Conservation (phyloP, 371 early-diverging fungal species). For the Caulochytrium protostelioides region DNA sequence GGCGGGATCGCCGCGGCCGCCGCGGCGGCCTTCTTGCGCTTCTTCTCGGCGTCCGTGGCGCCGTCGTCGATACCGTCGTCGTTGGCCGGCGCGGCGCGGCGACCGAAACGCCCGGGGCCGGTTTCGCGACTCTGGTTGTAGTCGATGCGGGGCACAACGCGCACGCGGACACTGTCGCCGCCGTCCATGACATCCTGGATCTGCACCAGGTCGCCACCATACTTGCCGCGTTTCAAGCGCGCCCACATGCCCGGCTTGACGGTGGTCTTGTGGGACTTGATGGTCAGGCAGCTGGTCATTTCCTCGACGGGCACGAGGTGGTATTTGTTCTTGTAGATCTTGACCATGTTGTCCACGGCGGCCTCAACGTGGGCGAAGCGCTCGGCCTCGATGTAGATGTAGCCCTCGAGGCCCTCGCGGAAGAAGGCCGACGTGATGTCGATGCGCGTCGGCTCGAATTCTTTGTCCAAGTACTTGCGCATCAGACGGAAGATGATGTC, state of each 20-base stretch:
- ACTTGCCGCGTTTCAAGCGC: constrained; percentile 83
- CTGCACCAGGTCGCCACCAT: constrained; percentile 86
- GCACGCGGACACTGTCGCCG: constrained; percentile 55
- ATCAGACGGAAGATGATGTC: constrained; percentile 63
- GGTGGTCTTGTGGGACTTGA: constrained; percentile 35
- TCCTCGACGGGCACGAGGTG: constrained; percentile 84
- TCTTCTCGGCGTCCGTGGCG: constrained; percentile 15
- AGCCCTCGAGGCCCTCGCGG: constrained; percentile 78
- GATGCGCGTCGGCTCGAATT: constrained; percentile 27
- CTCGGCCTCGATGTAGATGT: constrained; percentile 86
- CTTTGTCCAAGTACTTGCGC: constrained; percentile 49
- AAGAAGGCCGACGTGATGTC: constrained; percentile 61
- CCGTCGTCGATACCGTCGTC: constrained; percentile 8
- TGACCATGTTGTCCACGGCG: constrained; percentile 47
- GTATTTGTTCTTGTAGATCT: constrained; percentile 48
- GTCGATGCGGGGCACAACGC: constrained; percentile 74
- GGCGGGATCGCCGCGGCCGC: neutral
- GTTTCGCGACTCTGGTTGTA: constrained; percentile 4
- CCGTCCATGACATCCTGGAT: constrained; percentile 56
- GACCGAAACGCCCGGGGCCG: constrained; percentile 2
- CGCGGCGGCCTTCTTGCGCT: constrained; percentile 39
- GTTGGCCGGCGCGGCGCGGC: too few species aligned
- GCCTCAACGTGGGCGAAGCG: constrained; percentile 61
- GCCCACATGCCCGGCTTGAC: constrained; percentile 72
- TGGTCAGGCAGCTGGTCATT: constrained; percentile 80